Conservation (phyloP, 495 filamentous ascomycete species). For the Evernia prunastri region DNA sequence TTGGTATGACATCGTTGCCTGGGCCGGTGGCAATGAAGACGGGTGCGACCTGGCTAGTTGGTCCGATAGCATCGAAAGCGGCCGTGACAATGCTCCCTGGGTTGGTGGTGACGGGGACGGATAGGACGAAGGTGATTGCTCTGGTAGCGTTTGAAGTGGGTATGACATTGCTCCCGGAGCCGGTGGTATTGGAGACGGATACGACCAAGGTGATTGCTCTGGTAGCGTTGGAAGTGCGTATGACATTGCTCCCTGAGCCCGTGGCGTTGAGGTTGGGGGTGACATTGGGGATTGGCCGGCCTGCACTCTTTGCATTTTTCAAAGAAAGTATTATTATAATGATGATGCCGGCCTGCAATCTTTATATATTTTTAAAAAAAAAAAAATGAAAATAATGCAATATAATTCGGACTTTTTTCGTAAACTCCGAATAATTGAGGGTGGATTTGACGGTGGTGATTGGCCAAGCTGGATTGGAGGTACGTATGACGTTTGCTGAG, state of each 20-base stretch:
- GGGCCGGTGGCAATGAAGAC: neutral
- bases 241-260: neutral
- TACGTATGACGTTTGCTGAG: too few species aligned
- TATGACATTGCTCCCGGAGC: neutral
- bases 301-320: too few species aligned
- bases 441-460: too few species aligned
- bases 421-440: too few species aligned
- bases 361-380: too few species aligned
- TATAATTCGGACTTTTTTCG: too few species aligned
- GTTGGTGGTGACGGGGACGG: neutral
- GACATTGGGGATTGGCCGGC: neutral
- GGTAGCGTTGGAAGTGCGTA: neutral
- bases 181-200: neutral
- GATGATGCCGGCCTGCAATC: too few species aligned
- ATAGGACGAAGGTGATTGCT: neutral
- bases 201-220: neutral
- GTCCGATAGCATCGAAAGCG: neutral
- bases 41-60: neutral
- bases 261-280: neutral
- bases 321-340: too few species aligned
- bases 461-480: too few species aligned
- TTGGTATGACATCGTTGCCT: neutral
- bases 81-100: neutral
- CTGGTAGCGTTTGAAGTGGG: neutral
- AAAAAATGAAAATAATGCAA: too few species aligned